A percentile compares a stretch with the other conserved stretches of the same genome.
Conservation (phyloP, 345 rosid species). For the Carallia pectinifolia region DNA sequence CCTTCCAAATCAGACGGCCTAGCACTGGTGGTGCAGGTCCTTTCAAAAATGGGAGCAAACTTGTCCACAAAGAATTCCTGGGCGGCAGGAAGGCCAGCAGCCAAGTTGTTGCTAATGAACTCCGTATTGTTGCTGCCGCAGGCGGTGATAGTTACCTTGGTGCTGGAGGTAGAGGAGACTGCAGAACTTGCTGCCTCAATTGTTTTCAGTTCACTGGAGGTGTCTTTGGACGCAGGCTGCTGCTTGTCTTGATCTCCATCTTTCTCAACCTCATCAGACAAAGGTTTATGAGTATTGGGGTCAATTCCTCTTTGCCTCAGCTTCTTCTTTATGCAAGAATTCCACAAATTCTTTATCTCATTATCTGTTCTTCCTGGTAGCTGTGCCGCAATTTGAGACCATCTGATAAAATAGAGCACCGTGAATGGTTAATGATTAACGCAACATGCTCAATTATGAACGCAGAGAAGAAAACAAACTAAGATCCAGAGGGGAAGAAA, state of each 20-base stretch:
- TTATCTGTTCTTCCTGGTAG: constrained; percentile 31
- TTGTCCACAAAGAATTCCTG: constrained; percentile 52
- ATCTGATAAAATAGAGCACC: constrained; percentile 11
- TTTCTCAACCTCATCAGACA: constrained; percentile 39
- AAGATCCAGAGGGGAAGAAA: not conserved
- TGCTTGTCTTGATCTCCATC: constrained; percentile 29
- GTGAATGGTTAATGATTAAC: not conserved
- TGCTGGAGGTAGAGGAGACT: constrained; percentile 15
- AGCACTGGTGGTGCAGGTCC: constrained; percentile 23
- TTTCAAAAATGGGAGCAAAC: constrained; percentile 26
- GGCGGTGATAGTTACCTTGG: constrained; percentile 12
- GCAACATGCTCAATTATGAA: not conserved
- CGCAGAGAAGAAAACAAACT: no score
- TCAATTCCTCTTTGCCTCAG: constrained; percentile 32
- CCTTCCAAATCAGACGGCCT: constrained; percentile 41
- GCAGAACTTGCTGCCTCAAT: constrained; percentile 11
- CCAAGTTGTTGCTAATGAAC: not conserved
- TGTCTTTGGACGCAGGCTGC: not conserved
- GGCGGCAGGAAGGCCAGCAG: constrained; percentile 25
- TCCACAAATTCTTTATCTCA: constrained; percentile 34
- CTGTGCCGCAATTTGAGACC: constrained; percentile 36
- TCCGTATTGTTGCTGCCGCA: not conserved
- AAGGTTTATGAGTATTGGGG: constrained; percentile 30
- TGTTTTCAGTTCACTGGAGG: constrained; percentile 10
- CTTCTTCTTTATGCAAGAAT: constrained; percentile 32